phyloP scores from a whole-genome alignment of 2,329 filamentous ascomycete genomes.

The Exophiala mesophila region DNA sequence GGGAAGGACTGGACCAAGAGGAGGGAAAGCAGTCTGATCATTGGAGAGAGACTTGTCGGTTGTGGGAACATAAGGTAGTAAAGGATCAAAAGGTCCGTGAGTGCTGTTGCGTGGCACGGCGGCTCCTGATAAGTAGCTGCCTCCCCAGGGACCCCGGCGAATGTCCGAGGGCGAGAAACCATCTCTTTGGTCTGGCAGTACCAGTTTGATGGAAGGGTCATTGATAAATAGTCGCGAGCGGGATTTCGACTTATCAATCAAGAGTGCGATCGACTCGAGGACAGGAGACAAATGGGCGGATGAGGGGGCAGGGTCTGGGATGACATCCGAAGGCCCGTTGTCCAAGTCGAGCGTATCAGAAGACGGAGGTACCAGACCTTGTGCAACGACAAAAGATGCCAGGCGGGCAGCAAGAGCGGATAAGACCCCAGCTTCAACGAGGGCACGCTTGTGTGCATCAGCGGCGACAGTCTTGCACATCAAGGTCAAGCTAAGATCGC shows the following conservation, averaged over 20 bases:
- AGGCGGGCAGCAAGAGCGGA: slow-evolving; percentile 72
- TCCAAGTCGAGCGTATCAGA: slow-evolving; percentile 53
- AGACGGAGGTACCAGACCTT: slow-evolving; percentile 64
- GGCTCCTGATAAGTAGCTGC: slow-evolving; percentile 51
- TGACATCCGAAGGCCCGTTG: slow-evolving; percentile 52
- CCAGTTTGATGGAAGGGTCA: slow-evolving; percentile 63
- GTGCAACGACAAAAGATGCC: slow-evolving; percentile 60
- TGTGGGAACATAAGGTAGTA: slow-evolving; percentile 52
- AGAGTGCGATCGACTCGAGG: slow-evolving; percentile 69
- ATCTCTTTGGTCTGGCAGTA: slow-evolving; percentile 56
- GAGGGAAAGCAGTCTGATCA: slow-evolving; percentile 49
- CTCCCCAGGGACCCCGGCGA: slow-evolving; percentile 47
- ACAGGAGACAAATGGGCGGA: slow-evolving; percentile 61
- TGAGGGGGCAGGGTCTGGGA: slow-evolving; percentile 59
- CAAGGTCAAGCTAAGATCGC: slow-evolving; percentile 40
- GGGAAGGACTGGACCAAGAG: slow-evolving; percentile 43
- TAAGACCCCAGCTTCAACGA: slow-evolving; percentile 69
- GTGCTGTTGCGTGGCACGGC: slow-evolving; percentile 43
- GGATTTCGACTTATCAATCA: slow-evolving; percentile 74
- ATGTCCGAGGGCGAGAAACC: slow-evolving; percentile 50
- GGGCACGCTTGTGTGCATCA: slow-evolving; percentile 63
- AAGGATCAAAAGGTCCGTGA: slow-evolving; percentile 58
- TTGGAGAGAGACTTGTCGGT: slow-evolving; percentile 31
- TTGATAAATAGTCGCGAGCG: slow-evolving; percentile 67
- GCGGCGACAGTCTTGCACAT: slow-evolving; percentile 62